Evolutionary conservation across 176 grass and related monocot genomes (phyloP).

Genomic region (Carex myosuroides): DNA sequence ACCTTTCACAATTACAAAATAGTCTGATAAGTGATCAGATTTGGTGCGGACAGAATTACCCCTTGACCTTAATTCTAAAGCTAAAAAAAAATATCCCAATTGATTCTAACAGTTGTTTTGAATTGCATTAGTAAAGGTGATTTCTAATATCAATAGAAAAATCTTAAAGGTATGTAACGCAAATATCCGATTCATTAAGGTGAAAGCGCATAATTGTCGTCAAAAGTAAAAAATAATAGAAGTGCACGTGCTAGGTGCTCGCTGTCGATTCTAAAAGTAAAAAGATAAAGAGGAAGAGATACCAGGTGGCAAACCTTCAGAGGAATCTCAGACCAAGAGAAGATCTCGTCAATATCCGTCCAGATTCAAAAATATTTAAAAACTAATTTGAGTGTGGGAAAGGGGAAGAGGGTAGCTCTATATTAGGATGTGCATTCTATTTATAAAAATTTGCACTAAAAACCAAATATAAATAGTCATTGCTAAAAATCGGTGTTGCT

Average conservation of each 20-base stretch:
- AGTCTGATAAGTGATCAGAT: background rate
- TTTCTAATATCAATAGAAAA: background rate
- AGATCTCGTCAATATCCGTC: background rate
- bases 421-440: background rate
- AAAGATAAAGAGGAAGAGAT: constrained; percentile 13
- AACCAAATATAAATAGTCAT: background rate
- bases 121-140: background rate
- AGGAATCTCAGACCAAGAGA: constrained; percentile 8
- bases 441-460: background rate
- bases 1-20: background rate
- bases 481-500: background rate
- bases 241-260: background rate
- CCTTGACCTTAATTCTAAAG: background rate
- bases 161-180: background rate
- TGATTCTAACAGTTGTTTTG: background rate
- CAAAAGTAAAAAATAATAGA: background rate
- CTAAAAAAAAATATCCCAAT: background rate
- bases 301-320: constrained; percentile 6
- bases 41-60: background rate
- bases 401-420: background rate
- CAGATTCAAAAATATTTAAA: background rate
- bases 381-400: background rate
- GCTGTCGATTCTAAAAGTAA: background rate
- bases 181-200: background rate
- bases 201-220: background rate